Evolutionary conservation across 805 yeast genomes (phyloP), one percentile per base, ranked within the genome.

Genomic region (Yamadazyma sp.): DNA sequence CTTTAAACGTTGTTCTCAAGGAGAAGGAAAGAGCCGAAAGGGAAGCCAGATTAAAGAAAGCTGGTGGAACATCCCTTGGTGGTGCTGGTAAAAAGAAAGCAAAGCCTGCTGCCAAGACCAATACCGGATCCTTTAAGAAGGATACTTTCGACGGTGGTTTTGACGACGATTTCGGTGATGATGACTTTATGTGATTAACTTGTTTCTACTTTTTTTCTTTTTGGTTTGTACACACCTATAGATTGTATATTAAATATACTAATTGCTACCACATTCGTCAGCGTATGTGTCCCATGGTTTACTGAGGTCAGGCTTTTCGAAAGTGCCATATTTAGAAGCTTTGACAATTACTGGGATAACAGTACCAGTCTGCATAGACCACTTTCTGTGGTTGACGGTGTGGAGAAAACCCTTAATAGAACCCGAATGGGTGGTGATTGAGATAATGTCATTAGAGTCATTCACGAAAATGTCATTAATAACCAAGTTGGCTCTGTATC

Each of bases 21-120:
- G 95, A 89, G 40, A 91, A 91, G 67, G 88, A 82, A 62, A 83
- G 82, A 58, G 84, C 83, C 38, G 98, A 91, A 67, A 86, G 97
- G 71, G 85, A 78, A 54, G 88, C 85, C 17, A 80, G 96, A 61
- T 67, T 85, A 53, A 77, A 84, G 51, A 83, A 81, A 59, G 73
- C 86, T 38, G 91, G 93, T 45, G 93, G 91, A 47, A 84, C 95
- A 18, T 78, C 91, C 26, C 77, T 87, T 16, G 95, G 95, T 53
- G 96, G 96, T 59, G 93, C 95, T 25, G 95, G 95, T 64, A 89
- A 90, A 77, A 84, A 84, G 78, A 91, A 90, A 78, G 96, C 88
- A 41, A 84, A 84, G 64, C 83, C 86, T 40, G 64, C 79, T 40
- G 83, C 87, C 30, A 83, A 82, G 59, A 70, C 84, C 36, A 78